Evolutionary conservation across 2,329 filamentous ascomycete genomes (phyloP).

Genomic region (Colletotrichum salicis): DNA sequence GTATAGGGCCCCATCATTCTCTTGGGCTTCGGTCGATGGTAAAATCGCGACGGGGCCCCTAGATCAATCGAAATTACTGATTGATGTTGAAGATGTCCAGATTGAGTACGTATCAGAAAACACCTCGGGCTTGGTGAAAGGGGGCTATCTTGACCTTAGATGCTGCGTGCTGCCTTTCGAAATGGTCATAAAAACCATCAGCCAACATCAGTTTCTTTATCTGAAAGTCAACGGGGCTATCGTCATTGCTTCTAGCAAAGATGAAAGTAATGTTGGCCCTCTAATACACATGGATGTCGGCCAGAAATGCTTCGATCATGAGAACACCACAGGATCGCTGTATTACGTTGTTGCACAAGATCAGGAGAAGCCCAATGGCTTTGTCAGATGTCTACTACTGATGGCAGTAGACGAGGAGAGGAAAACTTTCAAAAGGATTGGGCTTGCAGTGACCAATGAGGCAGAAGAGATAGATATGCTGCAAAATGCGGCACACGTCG

Average conservation of each 20-base stretch:
- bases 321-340: not conserved
- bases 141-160: slow-evolving; percentile 1
- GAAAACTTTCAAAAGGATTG: slow-evolving; percentile 2
- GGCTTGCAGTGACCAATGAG: not conserved
- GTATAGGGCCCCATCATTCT: slow-evolving; percentile 7
- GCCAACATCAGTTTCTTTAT: not conserved
- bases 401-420: not conserved
- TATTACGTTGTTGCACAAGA: not conserved
- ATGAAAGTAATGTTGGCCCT: not conserved
- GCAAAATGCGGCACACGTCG: not conserved
- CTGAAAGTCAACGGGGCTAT: not conserved
- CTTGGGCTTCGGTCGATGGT: slow-evolving; percentile 1
- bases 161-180: not conserved
- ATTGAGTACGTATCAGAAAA: not conserved
- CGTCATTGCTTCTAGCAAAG: not conserved
- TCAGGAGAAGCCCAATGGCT: not conserved
- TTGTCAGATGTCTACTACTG: not conserved
- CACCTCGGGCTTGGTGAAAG: not conserved
- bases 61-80: not conserved
- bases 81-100: not conserved
- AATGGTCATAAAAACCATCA: not conserved
- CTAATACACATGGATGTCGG: not conserved
- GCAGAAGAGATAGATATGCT: not conserved
- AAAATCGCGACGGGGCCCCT: rapidly evolving
- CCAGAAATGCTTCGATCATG: not conserved